A percentile compares a stretch with the other conserved stretches of the same genome.
These are phyloP conservation scores for Candida anutae DNA, from an alignment of 1,139 yeast genomes.

Conservation along the genomic window DNA sequence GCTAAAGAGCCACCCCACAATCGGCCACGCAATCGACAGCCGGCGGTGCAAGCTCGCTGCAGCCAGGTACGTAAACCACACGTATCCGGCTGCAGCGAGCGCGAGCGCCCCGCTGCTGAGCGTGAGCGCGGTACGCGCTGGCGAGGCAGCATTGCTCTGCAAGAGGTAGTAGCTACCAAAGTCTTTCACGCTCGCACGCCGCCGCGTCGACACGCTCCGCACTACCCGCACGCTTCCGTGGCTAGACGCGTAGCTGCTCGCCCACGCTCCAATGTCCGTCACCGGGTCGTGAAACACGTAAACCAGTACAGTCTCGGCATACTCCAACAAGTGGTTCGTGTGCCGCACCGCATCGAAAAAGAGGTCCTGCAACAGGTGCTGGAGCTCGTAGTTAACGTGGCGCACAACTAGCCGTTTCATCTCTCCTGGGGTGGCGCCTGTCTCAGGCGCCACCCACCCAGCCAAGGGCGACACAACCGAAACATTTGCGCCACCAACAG, in stretches of 20 bases:
- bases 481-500: too few relatives aligned
- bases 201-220: not conserved
- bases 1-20: constrained; percentile 55
- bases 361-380: constrained; percentile 12
- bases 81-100: constrained; percentile 7
- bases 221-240: not conserved
- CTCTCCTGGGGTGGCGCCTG: constrained; percentile 4
- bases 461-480: constrained; percentile 21
- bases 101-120: constrained; percentile 6
- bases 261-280: constrained; percentile 1
- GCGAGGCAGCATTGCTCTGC: constrained; percentile 9
- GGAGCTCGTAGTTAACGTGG: constrained; percentile 19
- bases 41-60: constrained; percentile 48
- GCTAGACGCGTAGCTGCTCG: not conserved
- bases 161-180: constrained; percentile 16
- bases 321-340: constrained; percentile 42
- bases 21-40: constrained; percentile 51
- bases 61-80: constrained; percentile 30
- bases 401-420: constrained; percentile 12
- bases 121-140: constrained; percentile 6
- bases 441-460: constrained; percentile 9
- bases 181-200: constrained; percentile 10
- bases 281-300: constrained; percentile 15
- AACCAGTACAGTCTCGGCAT: constrained; percentile 37
- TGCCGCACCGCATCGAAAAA: constrained; percentile 36